phyloP scores from a whole-genome alignment of 2,329 filamentous ascomycete species.

The Orbilia oligospora region DNA sequence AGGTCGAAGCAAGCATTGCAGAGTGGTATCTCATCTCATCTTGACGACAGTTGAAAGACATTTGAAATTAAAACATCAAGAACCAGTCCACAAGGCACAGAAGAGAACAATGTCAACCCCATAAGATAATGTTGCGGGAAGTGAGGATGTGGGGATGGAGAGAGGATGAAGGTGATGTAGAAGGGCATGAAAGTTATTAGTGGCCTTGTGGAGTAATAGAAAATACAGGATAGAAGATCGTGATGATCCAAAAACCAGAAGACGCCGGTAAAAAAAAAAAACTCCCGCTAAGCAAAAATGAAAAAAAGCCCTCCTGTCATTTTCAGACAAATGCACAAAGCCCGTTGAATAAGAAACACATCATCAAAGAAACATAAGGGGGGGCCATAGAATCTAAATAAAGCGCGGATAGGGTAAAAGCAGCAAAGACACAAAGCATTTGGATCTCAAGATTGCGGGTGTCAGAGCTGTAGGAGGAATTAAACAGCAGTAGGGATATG shows the following conservation, averaged over 20 bases:
- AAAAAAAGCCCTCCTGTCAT: constrained; percentile 55
- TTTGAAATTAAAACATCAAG: constrained; percentile 9
- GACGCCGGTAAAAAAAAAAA: constrained; percentile 44
- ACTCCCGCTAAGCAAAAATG: constrained; percentile 59
- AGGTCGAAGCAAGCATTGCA: constrained; percentile 30
- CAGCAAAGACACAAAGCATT: neutral
- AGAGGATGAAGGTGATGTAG: neutral
- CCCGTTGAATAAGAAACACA: constrained; percentile 45
- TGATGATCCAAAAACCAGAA: constrained; percentile 35
- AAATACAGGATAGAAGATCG: constrained; percentile 39
- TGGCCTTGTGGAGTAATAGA: constrained; percentile 45
- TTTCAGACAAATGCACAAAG: constrained; percentile 35
- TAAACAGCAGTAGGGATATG: constrained; percentile 12
- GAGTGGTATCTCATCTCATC: constrained; percentile 45
- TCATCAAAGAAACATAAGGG: constrained; percentile 42
- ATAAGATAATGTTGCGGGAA: neutral
- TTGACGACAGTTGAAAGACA: constrained; percentile 17
- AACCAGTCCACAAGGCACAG: neutral
- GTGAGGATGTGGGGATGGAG: neutral
- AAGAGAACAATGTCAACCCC: constrained; percentile 7
- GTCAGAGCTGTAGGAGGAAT: neutral
- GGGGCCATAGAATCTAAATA: constrained; percentile 8
- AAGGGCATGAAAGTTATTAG: constrained; percentile 41
- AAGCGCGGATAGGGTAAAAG: constrained; percentile 4
- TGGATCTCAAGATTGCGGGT: neutral